Evolutionary conservation across 345 rosid genomes (phyloP), one percentile per base, ranked within the genome.

Genomic region (Gossypium raimondii): DNA sequence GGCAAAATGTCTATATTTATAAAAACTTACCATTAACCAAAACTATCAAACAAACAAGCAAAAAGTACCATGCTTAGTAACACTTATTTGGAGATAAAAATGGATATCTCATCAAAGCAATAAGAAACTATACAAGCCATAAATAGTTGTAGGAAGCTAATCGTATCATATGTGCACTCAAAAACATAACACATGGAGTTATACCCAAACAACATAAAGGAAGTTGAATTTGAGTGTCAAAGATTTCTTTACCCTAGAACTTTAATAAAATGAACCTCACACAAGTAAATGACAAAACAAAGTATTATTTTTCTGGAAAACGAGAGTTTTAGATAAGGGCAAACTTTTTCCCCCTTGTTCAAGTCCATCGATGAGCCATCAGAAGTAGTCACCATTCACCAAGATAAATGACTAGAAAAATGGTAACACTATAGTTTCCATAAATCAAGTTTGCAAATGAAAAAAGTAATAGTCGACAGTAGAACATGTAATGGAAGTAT

Each of bases 341-440:
- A 81, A 72, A 79, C 51, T 70, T 52, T 91, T 22, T 60, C 48
- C 64, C 89, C 90, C 24, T 75, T 93, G 77, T 72, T 84, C 81
- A 84, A 89, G 76, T 85, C 97, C 47, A 84, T 88, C 34, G 44
- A 82, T 67, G 86, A 85, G 75, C 84, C 88, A 75, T 75, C n/a
- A 65, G 64, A 78, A 22, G 91, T 92, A 56, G 93, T 47, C 51
- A 47, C 12, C 94, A 29, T 29, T 29, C 48, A 76, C 82, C 75
- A 79, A 64, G 53, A 85, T 87, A 67, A 62, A 83, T 41, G 60
- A 55, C 27, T 82, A 87, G 84, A 87, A 76, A 82, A 64, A 88
- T 29, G 94, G 97, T 88, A 83, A 27, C 67, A 8, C 17, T 3
- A 55, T 17, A 48, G 55, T 51, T 69, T 50, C 51, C 52, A 50